Evolutionary conservation across 257 asterid genomes (phyloP).

Genomic region (Penstemon davidsonii): DNA sequence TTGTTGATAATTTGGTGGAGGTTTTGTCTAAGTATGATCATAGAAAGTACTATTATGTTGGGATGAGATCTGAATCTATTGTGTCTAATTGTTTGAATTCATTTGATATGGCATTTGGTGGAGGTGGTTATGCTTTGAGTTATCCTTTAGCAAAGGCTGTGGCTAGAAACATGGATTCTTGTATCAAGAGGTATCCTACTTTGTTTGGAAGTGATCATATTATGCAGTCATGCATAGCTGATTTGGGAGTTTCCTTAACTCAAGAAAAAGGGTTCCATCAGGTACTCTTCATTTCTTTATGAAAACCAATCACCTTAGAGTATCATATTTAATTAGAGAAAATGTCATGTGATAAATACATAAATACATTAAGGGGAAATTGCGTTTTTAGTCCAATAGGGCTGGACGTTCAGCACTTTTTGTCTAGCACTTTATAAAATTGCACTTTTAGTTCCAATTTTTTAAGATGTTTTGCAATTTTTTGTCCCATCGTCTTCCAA

Average conservation of each 20-base stretch:
- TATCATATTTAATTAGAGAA: no score
- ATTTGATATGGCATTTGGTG: constrained; percentile 59
- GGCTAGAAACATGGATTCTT: constrained; percentile 45
- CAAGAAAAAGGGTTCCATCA: constrained; percentile 54
- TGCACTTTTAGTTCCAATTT: no score
- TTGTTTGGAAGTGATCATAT: constrained; percentile 42
- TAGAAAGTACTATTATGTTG: constrained; percentile 43
- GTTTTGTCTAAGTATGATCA: constrained; percentile 46
- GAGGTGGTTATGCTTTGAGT: constrained; percentile 50
- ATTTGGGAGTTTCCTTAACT: constrained; percentile 49
- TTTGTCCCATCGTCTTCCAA: no score
- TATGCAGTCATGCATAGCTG: constrained; percentile 50
- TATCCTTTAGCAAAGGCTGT: constrained; percentile 57
- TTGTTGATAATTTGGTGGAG: constrained; percentile 45
- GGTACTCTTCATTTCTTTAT: constrained; percentile 11
- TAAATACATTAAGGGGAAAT: no score
- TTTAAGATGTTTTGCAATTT: no score
- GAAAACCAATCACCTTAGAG: not conserved
- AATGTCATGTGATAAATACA: no score
- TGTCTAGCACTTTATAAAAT: no score
- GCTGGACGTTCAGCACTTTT: no score
- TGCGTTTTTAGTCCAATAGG: no score
- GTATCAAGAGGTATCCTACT: constrained; percentile 47
- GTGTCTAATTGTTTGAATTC: constrained; percentile 36
- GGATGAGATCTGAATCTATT: constrained; percentile 53